phyloP scores from a whole-genome alignment of 345 rosid species.

The Gossypium herbaceum region DNA sequence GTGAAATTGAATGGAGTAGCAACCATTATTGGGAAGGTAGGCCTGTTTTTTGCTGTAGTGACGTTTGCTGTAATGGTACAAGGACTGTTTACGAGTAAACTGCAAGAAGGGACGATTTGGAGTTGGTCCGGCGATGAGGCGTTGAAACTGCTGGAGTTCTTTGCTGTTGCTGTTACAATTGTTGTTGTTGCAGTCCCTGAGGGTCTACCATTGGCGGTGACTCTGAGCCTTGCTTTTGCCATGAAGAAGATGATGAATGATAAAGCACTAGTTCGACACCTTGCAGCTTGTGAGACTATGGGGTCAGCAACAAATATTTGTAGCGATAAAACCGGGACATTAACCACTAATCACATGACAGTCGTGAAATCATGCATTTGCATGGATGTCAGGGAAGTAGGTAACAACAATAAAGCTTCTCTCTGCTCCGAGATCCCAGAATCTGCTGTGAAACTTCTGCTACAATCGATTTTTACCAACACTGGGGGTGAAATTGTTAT shows the following conservation, averaged over 20 bases:
- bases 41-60: constrained; percentile 76
- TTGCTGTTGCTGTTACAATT: constrained; percentile 87
- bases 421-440: constrained; percentile 58
- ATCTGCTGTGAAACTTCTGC: constrained; percentile 46
- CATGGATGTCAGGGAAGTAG: constrained; percentile 53
- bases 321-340: constrained; percentile 92
- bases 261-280: constrained; percentile 85
- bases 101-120: constrained; percentile 42
- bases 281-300: constrained; percentile 97
- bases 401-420: constrained; percentile 33
- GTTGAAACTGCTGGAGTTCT: constrained; percentile 65
- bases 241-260: constrained; percentile 99
- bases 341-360: constrained; percentile 89
- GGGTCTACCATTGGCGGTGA: constrained; percentile 92
- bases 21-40: constrained; percentile 79
- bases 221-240: constrained; percentile 93
- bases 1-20: constrained; percentile 93
- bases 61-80: constrained; percentile 82
- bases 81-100: constrained; percentile 60
- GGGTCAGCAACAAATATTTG: constrained; percentile 94
- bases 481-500: constrained; percentile 85
- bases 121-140: constrained; percentile 84
- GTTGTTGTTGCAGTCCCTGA: constrained; percentile 98
- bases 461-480: constrained; percentile 81
- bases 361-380: constrained; percentile 87